Conservation (phyloP, 805 yeast genomes). For the Schizosaccharomyces osmophilus region DNA sequence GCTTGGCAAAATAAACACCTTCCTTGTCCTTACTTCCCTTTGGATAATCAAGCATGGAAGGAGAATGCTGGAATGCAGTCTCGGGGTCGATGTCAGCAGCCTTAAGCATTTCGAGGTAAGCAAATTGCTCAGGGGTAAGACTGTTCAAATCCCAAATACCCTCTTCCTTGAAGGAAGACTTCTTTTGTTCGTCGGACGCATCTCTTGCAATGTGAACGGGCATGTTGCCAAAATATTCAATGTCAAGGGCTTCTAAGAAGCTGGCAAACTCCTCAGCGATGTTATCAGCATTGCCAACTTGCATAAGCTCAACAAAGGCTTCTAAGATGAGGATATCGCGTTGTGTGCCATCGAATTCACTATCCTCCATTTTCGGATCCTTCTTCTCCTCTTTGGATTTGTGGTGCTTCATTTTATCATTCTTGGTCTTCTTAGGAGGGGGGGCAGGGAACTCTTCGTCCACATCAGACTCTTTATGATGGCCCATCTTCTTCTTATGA, state of each 20-base stretch:
- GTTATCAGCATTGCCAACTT: not conserved
- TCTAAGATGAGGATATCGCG: not conserved
- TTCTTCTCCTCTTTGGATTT: not conserved
- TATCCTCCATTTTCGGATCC: not conserved
- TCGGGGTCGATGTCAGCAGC: not conserved
- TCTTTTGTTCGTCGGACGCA: not conserved
- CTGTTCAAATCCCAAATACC: not conserved
- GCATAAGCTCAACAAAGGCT: not conserved
- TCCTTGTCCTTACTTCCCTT: too few relatives aligned
- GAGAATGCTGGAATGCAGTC: not conserved
- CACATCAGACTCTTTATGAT: not conserved
- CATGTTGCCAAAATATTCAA: not conserved
- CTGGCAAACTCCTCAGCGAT: not conserved
- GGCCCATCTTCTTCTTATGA: not conserved
- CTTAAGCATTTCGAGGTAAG: not conserved
- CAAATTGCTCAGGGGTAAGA: not conserved
- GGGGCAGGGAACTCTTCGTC: not conserved
- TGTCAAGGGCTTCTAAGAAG: not conserved
- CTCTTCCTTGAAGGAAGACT: not conserved
- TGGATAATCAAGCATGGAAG: too few relatives aligned
- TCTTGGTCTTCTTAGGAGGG: not conserved
- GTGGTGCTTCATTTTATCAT: not conserved
- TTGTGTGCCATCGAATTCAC: too few relatives aligned
- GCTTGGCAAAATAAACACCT: not conserved
- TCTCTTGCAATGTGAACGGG: not conserved